These are phyloP conservation scores for Alternaria metachromatica DNA, from an alignment of 2,329 filamentous ascomycete species.

Conservation along the genomic window DNA sequence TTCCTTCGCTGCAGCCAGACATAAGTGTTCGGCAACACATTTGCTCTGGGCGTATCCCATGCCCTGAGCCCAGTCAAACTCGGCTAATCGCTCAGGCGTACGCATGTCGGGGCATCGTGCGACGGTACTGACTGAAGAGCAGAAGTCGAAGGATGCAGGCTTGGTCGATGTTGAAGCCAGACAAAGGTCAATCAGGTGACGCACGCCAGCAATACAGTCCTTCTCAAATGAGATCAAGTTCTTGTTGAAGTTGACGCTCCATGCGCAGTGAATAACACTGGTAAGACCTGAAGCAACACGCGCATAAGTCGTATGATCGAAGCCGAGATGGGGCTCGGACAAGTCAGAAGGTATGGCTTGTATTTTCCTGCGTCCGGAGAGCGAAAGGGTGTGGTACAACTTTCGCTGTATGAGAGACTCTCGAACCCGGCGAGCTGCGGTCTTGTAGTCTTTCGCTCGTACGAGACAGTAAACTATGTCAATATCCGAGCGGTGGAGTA, in stretches of 20 bases:
- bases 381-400: slow-evolving; percentile 42
- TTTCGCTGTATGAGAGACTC: slow-evolving; percentile 47
- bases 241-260: slow-evolving; percentile 65
- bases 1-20: slow-evolving; percentile 20
- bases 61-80: slow-evolving; percentile 52
- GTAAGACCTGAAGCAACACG: slow-evolving; percentile 37
- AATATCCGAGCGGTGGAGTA: slow-evolving; percentile 38
- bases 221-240: slow-evolving; percentile 57
- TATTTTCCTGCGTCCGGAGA: slow-evolving; percentile 35
- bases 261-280: slow-evolving; percentile 59
- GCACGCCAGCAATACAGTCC: slow-evolving; percentile 54
- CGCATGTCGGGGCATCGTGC: slow-evolving; percentile 43
- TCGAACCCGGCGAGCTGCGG: slow-evolving; percentile 45
- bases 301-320: slow-evolving; percentile 32
- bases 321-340: slow-evolving; percentile 49
- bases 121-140: slow-evolving; percentile 55
- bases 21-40: slow-evolving; percentile 56
- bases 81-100: slow-evolving; percentile 33
- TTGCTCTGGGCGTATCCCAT: slow-evolving; percentile 62
- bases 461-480: slow-evolving; percentile 60
- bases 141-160: slow-evolving; percentile 54
- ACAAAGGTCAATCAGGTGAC: slow-evolving; percentile 53
- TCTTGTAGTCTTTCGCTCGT: slow-evolving; percentile 50
- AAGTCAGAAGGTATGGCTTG: slow-evolving; percentile 50
- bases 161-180: slow-evolving; percentile 38